Conservation (phyloP, 495 filamentous ascomycete genomes). For the Aspergillus nanangensis region DNA sequence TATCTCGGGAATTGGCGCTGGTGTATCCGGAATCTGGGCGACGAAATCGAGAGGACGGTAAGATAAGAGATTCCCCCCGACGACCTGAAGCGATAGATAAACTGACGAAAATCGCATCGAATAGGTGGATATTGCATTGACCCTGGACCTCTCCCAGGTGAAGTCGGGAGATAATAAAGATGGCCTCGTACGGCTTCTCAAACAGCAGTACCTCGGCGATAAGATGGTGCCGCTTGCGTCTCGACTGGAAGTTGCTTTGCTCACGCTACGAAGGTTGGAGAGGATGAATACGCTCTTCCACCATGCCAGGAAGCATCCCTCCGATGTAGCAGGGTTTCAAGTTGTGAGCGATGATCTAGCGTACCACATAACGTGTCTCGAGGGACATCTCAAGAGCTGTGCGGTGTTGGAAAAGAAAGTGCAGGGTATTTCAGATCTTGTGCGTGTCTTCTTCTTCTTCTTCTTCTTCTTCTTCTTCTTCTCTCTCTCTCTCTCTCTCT, state of each 20-base stretch:
- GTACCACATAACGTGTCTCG: constrained; percentile 5
- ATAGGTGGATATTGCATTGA: constrained; percentile 12
- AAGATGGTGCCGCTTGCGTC: constrained; percentile 7
- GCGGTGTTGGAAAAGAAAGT: constrained; percentile 12
- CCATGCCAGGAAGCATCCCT: background rate
- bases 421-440: constrained; percentile 13
- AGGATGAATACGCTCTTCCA: constrained; percentile 4
- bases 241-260: constrained; percentile 6
- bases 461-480: too few relatives aligned
- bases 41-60: constrained; percentile 11
- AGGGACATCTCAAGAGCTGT: constrained; percentile 11
- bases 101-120: background rate
- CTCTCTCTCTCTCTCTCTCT: too few relatives aligned
- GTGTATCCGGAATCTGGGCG: constrained; percentile 8
- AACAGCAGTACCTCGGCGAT: constrained; percentile 10
- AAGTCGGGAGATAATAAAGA: background rate
- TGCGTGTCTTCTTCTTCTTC: too few relatives aligned
- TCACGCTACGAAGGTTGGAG: constrained; percentile 7
- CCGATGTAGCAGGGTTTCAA: background rate
- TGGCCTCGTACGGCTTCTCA: constrained; percentile 3
- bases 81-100: too few relatives aligned
- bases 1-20: constrained; percentile 10
- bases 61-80: too few relatives aligned
- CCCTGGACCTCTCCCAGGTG: constrained; percentile 2
- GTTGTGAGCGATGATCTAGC: constrained; percentile 1